These are phyloP conservation scores for Fusarium musae DNA, from an alignment of 2,329 filamentous ascomycete species.

Conservation along the genomic window DNA sequence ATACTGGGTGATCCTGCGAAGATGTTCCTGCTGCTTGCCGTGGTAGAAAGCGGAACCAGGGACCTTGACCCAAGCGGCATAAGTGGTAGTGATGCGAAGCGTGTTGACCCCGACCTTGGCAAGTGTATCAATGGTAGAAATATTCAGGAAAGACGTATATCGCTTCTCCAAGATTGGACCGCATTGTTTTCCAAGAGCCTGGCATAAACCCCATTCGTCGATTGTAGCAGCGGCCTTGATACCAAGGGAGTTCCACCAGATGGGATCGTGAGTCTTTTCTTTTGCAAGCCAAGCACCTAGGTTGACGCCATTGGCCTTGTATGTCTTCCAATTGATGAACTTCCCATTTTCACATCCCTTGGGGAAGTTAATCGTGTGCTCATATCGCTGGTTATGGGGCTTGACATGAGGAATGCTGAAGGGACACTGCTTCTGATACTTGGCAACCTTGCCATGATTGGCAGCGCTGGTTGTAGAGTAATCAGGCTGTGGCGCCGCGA, in stretches of 20 bases:
- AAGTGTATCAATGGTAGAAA: neutral
- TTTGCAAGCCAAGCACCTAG: neutral
- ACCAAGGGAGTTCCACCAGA: neutral
- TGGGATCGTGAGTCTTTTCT: neutral
- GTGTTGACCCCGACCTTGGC: neutral
- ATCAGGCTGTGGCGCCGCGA: neutral
- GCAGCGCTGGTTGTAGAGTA: rapidly evolving
- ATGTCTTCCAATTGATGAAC: neutral
- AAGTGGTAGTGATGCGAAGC: neutral
- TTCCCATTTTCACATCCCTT: neutral
- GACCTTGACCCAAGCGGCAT: neutral
- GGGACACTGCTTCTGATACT: neutral
- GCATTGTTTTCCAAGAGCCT: neutral
- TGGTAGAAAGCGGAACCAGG: neutral
- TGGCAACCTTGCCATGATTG: neutral
- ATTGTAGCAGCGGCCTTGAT: neutral
- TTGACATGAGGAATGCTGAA: neutral
- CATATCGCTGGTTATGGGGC: neutral
- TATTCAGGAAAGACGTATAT: neutral
- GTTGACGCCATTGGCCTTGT: neutral
- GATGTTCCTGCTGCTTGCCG: neutral
- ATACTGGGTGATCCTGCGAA: neutral
- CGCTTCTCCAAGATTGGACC: neutral
- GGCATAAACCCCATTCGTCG: neutral
- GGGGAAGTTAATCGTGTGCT: neutral